Conservation (phyloP, 805 yeast species). For the Naumovozyma castellii region DNA sequence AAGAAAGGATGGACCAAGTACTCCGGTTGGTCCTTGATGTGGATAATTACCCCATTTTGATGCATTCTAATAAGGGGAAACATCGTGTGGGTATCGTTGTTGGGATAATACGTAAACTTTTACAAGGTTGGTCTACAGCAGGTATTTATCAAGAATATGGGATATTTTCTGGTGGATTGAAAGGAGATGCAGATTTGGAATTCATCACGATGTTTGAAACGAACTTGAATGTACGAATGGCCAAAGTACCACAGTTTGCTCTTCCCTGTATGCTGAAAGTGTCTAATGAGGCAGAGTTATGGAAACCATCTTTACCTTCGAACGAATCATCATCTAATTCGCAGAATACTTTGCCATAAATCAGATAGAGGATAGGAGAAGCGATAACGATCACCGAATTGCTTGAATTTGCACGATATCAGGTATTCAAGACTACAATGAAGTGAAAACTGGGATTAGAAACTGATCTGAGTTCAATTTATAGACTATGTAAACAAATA, state of each 20-base stretch:
- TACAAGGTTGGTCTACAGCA: constrained; percentile 90
- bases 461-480: no score
- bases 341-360: not conserved
- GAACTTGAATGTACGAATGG: constrained; percentile 38
- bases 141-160: constrained; percentile 92
- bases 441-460: no score
- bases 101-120: constrained; percentile 75
- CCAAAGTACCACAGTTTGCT: constrained; percentile 57
- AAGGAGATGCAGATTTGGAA: constrained; percentile 85
- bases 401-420: no score
- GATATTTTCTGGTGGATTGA: constrained; percentile 77
- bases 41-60: constrained; percentile 74
- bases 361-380: no score
- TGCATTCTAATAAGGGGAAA: constrained; percentile 96
- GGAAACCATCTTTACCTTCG: not conserved
- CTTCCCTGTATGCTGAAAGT: constrained; percentile 9
- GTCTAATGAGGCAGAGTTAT: not conserved
- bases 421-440: no score
- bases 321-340: not conserved
- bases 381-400: no score
- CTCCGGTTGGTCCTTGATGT: constrained; percentile 47
- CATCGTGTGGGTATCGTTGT: constrained; percentile 90
- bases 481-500: no score
- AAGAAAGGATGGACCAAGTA: constrained; percentile 47
- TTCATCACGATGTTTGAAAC: constrained; percentile 80